Percentiles rank a stretch among this genome's conserved stretches.
These are phyloP conservation scores for Eryngium alpinum DNA, from an alignment of 140 eudicot genomes.

Conservation along the genomic window DNA sequence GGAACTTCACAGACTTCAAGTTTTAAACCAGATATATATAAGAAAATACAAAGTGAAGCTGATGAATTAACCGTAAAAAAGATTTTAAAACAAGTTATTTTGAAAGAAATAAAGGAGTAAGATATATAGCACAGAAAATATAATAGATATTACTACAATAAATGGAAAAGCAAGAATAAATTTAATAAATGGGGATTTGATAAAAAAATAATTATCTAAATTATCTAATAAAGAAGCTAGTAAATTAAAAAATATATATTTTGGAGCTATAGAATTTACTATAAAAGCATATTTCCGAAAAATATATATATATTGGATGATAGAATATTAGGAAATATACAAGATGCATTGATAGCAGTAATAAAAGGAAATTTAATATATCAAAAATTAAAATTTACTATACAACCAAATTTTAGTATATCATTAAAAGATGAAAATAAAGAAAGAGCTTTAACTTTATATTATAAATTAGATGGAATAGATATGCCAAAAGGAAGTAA, in stretches of 20 bases:
- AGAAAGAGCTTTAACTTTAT: too few relatives aligned
- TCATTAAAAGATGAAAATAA: too few relatives aligned
- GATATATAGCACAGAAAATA: slow-evolving; percentile 2
- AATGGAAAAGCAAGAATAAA: neutral
- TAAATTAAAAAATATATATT: neutral
- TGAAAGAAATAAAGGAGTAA: neutral
- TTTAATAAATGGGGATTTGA: neutral
- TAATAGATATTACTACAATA: neutral
- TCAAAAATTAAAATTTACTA: too few relatives aligned
- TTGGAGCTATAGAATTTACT: neutral
- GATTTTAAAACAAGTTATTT: neutral
- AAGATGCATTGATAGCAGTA: neutral
- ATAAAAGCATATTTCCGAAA: neutral
- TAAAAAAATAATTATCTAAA: neutral
- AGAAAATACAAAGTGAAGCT: neutral
- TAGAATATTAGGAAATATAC: neutral
- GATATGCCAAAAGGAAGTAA: too few relatives aligned
- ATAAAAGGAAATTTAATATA: too few relatives aligned
- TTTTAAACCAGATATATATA: neutral
- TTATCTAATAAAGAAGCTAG: neutral
- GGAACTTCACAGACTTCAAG: too few relatives aligned
- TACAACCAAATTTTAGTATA: too few relatives aligned
- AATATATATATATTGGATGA: neutral
- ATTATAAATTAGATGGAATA: too few relatives aligned
- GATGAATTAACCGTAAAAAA: neutral